Percentiles rank a stretch among this genome's conserved stretches.
Evolutionary conservation across 306 rosid genomes (phyloP).

Genomic region (Medicago lupulina): DNA sequence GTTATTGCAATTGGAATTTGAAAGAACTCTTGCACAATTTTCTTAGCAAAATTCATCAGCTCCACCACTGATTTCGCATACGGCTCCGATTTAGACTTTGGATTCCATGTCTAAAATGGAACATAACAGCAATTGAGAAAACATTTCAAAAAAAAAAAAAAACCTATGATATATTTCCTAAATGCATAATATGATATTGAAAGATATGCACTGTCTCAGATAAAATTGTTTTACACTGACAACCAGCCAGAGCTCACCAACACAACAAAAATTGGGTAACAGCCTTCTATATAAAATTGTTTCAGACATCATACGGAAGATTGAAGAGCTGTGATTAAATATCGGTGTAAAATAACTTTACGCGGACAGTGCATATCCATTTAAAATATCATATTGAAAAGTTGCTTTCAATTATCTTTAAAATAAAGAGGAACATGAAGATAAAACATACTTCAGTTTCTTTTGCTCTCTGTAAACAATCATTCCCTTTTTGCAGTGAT

Average conservation of each 20-base stretch:
- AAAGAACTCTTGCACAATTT: slow-evolving; percentile 71
- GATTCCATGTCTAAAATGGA: slow-evolving; percentile 86
- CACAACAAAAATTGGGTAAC: too few species aligned
- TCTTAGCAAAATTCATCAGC: slow-evolving; percentile 64
- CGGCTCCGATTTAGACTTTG: slow-evolving; percentile 87
- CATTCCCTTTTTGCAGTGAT: slow-evolving; percentile 54
- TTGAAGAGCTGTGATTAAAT: too few species aligned
- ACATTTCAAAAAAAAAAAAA: neutral
- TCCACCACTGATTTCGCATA: slow-evolving; percentile 78
- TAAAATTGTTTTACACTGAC: too few species aligned
- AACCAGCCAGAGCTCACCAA: too few species aligned
- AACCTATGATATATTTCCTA: neutral
- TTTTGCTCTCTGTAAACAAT: slow-evolving; percentile 57
- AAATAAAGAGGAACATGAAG: slow-evolving; percentile 2
- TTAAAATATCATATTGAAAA: neutral
- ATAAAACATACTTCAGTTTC: slow-evolving; percentile 71
- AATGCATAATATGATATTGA: neutral
- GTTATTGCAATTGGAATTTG: slow-evolving; percentile 73
- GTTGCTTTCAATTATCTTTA: neutral
- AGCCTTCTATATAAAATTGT: too few species aligned
- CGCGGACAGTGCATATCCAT: neutral
- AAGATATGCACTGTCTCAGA: too few species aligned
- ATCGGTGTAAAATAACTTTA: too few species aligned
- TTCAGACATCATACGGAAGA: too few species aligned
- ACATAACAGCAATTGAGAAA: neutral